Base-by-base conservation (phyloP, 148 eudicot genomes). In the Limonium bicolor region DNA sequence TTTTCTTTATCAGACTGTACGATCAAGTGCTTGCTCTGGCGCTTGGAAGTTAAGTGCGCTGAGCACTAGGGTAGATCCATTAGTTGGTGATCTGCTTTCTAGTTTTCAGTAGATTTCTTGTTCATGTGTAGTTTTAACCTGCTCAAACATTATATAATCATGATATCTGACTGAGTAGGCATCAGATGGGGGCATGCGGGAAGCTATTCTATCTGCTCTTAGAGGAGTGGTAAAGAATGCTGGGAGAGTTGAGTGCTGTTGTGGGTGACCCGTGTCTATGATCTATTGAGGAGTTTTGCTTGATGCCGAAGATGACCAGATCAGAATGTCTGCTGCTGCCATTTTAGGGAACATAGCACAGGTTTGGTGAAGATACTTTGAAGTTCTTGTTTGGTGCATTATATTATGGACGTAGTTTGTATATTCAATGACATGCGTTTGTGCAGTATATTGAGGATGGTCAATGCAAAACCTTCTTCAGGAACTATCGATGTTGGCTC, bases 11-110 rank as follows among this genome's bases (percentile, higher is more conserved):
- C 84, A 95, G 74, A 85, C 93, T 60, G 80, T 90, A 42, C 99
- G 99, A 49, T 75, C 94, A 26, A 70, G 95, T 61, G 95, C 99
- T 69, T 95, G 93, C 22, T 51, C 73, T 46, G 99, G 95, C 15
- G 82, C 85, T 27, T 95, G 99, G 40, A 90, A 90, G 75, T 82
- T 90, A 18, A 90, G 99, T 76, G 99, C 94, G 20, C 85, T 90
- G 41, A 90, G 95, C 61, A 71, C 77, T 13, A 75, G 99, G 59
- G 84, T 90, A 49, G 99, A 90, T 59, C 99, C 95, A 21, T 64
- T 90, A 76, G 95, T 90, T 55, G 72, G 95, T 16, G 99, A 90
- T 76, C 95, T 90, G 45, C 52, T 90, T 27, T 68, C 95, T 46
- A 80, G 69, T 56, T 68, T 85, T 59, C 99, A 90, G 94, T 34